phyloP scores from a whole-genome alignment of 2,329 filamentous ascomycete genomes.

The Cladosporium austrohemisphaericum region DNA sequence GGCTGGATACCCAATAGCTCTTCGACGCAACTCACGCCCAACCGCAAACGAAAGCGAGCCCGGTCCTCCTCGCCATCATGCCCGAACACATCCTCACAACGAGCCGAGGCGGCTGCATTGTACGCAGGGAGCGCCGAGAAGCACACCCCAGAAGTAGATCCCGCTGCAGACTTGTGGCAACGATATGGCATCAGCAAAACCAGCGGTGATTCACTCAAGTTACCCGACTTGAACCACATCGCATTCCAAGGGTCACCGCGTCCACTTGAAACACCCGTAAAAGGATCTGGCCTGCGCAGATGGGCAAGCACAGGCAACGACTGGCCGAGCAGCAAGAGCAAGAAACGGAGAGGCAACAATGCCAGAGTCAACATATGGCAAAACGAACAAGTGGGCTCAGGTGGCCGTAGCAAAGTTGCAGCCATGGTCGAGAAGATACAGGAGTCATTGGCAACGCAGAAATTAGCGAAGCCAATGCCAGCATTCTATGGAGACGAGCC shows the following conservation, averaged over 20 bases:
- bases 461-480: slow-evolving; percentile 20
- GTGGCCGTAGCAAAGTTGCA: slow-evolving; percentile 32
- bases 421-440: slow-evolving; percentile 43
- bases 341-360: slow-evolving; percentile 38
- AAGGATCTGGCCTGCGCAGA: slow-evolving; percentile 45
- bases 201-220: slow-evolving; percentile 36
- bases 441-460: slow-evolving; percentile 40
- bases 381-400: slow-evolving; percentile 32
- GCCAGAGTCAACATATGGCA: slow-evolving; percentile 34
- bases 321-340: slow-evolving; percentile 41
- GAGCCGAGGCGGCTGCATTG: slow-evolving; percentile 34
- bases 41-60: slow-evolving; percentile 43
- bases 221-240: slow-evolving; percentile 41
- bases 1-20: slow-evolving; percentile 54
- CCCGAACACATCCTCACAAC: slow-evolving; percentile 36
- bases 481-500: slow-evolving; percentile 30
- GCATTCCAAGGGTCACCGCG: slow-evolving; percentile 46
- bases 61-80: slow-evolving; percentile 44
- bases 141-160: slow-evolving; percentile 46
- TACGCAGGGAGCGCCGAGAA: slow-evolving; percentile 24
- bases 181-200: slow-evolving; percentile 39
- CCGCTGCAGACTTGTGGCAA: slow-evolving; percentile 46
- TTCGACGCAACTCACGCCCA: slow-evolving; percentile 39
- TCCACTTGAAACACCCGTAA: slow-evolving; percentile 41
- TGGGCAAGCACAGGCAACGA: slow-evolving; percentile 51